Percentiles rank a stretch among this genome's conserved stretches.
phyloP scores from a whole-genome alignment of 257 asterid genomes.

The Datura wrightii region DNA sequence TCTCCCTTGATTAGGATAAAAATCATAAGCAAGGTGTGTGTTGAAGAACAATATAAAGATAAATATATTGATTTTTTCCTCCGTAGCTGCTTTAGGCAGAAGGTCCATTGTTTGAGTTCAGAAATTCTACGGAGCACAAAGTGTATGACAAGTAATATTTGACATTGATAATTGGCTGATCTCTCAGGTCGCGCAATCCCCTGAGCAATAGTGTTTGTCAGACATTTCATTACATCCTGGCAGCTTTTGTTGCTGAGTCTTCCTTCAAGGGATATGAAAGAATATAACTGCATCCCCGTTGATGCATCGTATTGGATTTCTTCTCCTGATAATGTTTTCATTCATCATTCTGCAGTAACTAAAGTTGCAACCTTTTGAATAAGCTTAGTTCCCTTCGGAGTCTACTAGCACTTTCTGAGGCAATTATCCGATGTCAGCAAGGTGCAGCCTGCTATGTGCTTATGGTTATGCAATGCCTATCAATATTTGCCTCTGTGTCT shows the following conservation, averaged over 20 bases:
- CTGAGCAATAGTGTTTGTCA: background rate
- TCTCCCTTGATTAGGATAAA: background rate
- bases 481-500: background rate
- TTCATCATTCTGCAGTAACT: background rate
- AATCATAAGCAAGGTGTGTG: constrained; percentile 17
- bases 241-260: background rate
- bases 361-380: background rate
- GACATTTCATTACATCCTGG: background rate
- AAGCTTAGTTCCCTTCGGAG: background rate
- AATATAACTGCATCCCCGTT: background rate
- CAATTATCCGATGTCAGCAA: background rate
- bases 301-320: background rate
- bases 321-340: constrained; percentile 11
- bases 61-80: background rate
- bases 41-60: background rate
- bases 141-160: background rate
- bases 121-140: background rate
- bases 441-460: background rate
- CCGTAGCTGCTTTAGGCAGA: background rate
- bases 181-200: background rate
- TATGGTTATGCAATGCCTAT: background rate
- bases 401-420: background rate
- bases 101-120: background rate
- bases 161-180: background rate
- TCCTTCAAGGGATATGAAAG: constrained; percentile 24